Base-by-base conservation (phyloP, 371 early-diverging fungal genomes). In the Rhizopus sp. region DNA sequence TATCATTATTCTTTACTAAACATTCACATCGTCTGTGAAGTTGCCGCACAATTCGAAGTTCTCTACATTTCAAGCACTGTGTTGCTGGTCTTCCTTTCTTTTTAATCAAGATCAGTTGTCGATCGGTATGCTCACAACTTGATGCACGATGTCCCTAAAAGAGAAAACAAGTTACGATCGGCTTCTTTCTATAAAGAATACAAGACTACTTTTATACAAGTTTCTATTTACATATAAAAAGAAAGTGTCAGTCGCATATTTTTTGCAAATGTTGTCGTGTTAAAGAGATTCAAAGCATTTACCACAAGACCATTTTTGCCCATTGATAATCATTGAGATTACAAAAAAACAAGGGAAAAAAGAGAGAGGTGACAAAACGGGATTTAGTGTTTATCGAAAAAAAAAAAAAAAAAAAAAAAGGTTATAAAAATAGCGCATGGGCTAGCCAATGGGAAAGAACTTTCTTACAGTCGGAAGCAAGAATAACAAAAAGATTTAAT, bases 41-140 rank as follows among this genome's bases (percentile, higher is more conserved):
- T 59, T 89, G 90, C 46, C 87, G 75, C 4, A 85, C 80, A 50
- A 82, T 76, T 44, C 93, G 78, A 44, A 89, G 75, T 57, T 89
- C 86, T 62, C 85, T 78, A 65, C 93, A 92, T 51, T 81, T 81
- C 35, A 69, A 64, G 62, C 93, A 92, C 63, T 92, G 93, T n/a
- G 89, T 88, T 15, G 85, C 75, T 13, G 93, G 93, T 15, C 93
- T 81, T 44, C 93, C 93, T 69, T 89, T 90, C 67, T 81, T 83
- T 56, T 87, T 80, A 42, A 92, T 86, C 56, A 80, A 81, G 32
- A 84, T 64, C 34, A 91, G 70, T 41, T 78, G 78, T 32, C 93
- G 85, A 55, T 88, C 82, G 3, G 52, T 57, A 58, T 87, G 88
- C 38, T 68, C 68, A 56, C 88, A 87, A 42, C 70, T 73, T 10